Conservation (phyloP, 768 basidiomycete genomes). For the Termitomyces sp. region DNA sequence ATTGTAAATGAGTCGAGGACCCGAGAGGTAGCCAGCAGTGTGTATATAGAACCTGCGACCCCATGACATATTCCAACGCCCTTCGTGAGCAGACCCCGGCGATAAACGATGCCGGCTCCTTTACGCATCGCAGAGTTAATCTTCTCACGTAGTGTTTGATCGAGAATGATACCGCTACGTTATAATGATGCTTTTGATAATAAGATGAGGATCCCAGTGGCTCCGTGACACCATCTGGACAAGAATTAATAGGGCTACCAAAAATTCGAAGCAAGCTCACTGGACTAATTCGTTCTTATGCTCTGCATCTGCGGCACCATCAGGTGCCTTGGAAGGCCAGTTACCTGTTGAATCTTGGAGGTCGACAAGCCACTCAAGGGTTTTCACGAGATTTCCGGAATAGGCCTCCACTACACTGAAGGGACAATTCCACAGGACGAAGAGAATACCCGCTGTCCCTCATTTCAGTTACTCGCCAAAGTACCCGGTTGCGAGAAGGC, state of each 20-base stretch:
- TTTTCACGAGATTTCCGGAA: slow-evolving; percentile 35
- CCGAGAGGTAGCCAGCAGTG: slow-evolving; percentile 44
- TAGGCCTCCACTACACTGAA: slow-evolving; percentile 30
- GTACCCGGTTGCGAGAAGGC: slow-evolving; percentile 11
- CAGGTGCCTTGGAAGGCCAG: slow-evolving; percentile 45
- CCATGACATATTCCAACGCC: slow-evolving; percentile 63
- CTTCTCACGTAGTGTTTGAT: slow-evolving; percentile 18
- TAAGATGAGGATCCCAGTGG: slow-evolving; percentile 45
- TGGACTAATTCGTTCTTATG: slow-evolving; percentile 41
- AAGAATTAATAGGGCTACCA: background rate
- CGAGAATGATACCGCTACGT: slow-evolving; percentile 18
- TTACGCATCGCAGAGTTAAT: slow-evolving; percentile 30
- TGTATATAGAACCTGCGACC: slow-evolving; percentile 49
- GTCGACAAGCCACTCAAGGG: slow-evolving; percentile 43
- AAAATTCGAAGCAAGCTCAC: slow-evolving; percentile 25
- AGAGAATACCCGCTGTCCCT: slow-evolving; percentile 48
- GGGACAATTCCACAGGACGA: slow-evolving; percentile 45
- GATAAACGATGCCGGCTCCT: slow-evolving; percentile 42
- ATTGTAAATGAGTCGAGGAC: slow-evolving; percentile 27
- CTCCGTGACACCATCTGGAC: slow-evolving; percentile 60
- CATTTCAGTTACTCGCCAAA: background rate
- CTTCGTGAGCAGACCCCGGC: slow-evolving; percentile 47
- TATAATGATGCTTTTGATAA: slow-evolving; percentile 38
- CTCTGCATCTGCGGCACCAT: background rate
- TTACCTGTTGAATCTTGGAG: slow-evolving; percentile 46